Conservation (phyloP, 805 yeast species). For the Lachancea nothofagi region DNA sequence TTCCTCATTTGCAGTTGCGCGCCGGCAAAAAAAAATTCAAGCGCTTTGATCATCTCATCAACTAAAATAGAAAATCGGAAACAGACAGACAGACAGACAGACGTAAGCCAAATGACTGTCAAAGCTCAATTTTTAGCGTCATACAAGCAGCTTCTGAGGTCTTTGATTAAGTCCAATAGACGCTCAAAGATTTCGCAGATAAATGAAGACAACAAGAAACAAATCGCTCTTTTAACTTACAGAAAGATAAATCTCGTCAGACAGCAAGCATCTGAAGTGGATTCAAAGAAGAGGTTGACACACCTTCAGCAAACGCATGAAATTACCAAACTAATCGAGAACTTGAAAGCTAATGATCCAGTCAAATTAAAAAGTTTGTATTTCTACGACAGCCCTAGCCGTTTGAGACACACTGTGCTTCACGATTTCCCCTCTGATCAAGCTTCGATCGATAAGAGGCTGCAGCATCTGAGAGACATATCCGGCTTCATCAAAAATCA, state of each 20-base stretch:
- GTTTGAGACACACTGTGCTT: conserved; percentile 13
- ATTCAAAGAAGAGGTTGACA: conserved; percentile 1
- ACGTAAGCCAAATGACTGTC: no score
- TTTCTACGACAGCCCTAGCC: conserved; percentile 16
- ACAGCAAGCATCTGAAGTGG: conserved; percentile 12
- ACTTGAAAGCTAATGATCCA: conserved; percentile 13
- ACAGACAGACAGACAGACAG: no score
- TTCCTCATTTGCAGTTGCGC: no score
- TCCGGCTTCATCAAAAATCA: conserved; percentile 63
- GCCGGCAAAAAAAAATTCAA: no score
- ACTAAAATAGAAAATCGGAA: no score
- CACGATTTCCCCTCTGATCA: conserved; percentile 6
- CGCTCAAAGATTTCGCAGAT: conserved; percentile 19
- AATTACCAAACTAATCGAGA: conserved; percentile 16
- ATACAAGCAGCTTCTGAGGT: conserved; percentile 20
- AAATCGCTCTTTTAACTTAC: conserved; percentile 24
- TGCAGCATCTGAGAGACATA: conserved; percentile 50
- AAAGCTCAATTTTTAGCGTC: conserved; percentile 5
- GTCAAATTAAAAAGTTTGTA: conserved; percentile 14
- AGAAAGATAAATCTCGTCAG: conserved; percentile 19
- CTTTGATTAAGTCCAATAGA: conserved; percentile 21
- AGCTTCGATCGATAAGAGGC: conserved; percentile 8
- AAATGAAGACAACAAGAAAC: conserved; percentile 17
- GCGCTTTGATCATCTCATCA: no score
- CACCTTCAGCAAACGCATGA: conserved; percentile 10